These are phyloP conservation scores for Pythium sp. DNA, from an alignment of 352 stramenopile species.

Conservation along the genomic window DNA sequence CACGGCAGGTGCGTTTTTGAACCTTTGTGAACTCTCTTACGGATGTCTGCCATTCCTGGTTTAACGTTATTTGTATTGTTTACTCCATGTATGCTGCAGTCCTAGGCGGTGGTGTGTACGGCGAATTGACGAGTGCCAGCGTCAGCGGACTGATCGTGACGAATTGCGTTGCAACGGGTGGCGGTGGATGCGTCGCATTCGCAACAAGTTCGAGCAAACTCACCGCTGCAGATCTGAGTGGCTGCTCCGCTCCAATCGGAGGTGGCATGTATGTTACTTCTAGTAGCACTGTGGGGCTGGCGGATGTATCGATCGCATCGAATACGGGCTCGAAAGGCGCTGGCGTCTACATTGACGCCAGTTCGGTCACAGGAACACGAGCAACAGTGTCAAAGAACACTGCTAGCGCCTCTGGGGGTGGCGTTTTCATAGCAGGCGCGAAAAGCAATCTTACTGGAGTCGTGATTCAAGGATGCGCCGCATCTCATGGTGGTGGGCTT, in stretches of 20 bases:
- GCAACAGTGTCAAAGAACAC: constrained; percentile 11
- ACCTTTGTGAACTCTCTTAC: too few species aligned
- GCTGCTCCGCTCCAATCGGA: constrained; percentile 23
- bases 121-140: constrained; percentile 17
- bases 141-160: constrained; percentile 20
- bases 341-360: constrained; percentile 33
- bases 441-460: constrained; percentile 25
- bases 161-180: constrained; percentile 16
- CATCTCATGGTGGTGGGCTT: constrained; percentile 27
- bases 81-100: constrained; percentile 10
- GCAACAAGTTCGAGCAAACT: constrained; percentile 13
- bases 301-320: constrained; percentile 4
- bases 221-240: not conserved
- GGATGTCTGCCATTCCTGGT: too few species aligned
- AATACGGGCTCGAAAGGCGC: constrained; percentile 24
- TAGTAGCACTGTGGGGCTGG: constrained; percentile 21
- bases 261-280: constrained; percentile 24
- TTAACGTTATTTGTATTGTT: too few species aligned
- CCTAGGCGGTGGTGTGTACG: constrained; percentile 32
- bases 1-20: constrained; percentile 29
- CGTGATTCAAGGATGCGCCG: constrained; percentile 23
- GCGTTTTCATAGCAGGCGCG: constrained; percentile 26
- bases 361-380: constrained; percentile 16
- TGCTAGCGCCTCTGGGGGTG: constrained; percentile 25
- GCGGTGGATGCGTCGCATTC: constrained; percentile 32